Evolutionary conservation across 2,329 filamentous ascomycete species (phyloP), one percentile per base, ranked within the genome.

Genomic region (Hypoxylon sp.): DNA sequence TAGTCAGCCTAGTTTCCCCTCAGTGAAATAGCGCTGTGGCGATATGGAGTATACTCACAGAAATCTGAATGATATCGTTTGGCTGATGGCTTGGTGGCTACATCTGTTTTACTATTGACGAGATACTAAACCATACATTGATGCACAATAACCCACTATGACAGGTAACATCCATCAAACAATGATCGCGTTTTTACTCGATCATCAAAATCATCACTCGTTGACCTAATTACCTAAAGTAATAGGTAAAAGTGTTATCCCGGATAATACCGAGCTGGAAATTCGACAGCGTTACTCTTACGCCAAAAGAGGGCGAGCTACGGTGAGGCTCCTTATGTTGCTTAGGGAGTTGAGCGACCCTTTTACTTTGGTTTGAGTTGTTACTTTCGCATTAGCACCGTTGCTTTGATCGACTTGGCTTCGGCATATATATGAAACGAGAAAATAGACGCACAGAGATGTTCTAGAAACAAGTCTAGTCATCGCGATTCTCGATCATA

Each of bases 371-470:
- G 19, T 52, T 52, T 66, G 36, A 57, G 58, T 34, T 36, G 59
- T 52, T 50, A 50, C 36, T 36, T 65, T 59, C 43, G 62, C 59
- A 60, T 71, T 67, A 66, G 63, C 43, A 66, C 68, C 63, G 60
- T 69, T 62, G 53, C 63, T 58, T 65, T 67, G 60, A 67, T 67
- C 60, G 63, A 62, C 66, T 69, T 71, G 62, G 63, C 63, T 69
- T 63, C 62, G 60, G 65, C 55, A 67, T 60, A 64, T 68, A 64
- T 60, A 57, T 63, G 65, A 69, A 59, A 67, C 63, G 62, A 65
- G 56, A 23, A n/a, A 52, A 51, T 62, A 60, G 49, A 60, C 45
- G 64, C 58, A 65, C 45, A 63, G 60, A 72, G 67, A 56, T 43
- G 48, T 69, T 69, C 70, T 61, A 70, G 63, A 69, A 70, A 67